Evolutionary conservation across 441 rosid genomes (phyloP).

Genomic region (Capsella rubella): DNA sequence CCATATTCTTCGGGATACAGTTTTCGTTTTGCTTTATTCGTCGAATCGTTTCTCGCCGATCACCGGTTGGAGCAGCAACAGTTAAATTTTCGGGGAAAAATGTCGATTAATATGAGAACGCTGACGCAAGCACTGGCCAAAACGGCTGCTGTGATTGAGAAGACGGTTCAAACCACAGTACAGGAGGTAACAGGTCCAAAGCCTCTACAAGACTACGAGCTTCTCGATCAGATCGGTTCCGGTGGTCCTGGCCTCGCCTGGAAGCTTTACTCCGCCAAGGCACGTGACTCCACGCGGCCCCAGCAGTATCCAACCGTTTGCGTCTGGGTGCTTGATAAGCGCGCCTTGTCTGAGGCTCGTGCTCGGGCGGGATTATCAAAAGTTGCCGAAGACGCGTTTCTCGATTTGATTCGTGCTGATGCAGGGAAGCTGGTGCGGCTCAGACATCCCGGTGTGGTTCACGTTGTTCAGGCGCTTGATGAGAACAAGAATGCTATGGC

Average conservation of each 20-base stretch:
- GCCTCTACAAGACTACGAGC: constrained; percentile 88
- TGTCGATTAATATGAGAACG: constrained; percentile 90
- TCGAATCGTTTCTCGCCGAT: constrained; percentile 15
- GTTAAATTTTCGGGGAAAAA: constrained; percentile 33
- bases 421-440: constrained; percentile 79
- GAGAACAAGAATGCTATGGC: constrained; percentile 96
- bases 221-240: constrained; percentile 91
- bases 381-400: constrained; percentile 78
- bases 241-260: constrained; percentile 92
- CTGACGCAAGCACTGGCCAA: constrained; percentile 92
- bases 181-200: constrained; percentile 97
- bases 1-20: not conserved
- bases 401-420: constrained; percentile 82
- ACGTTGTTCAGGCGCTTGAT: constrained; percentile 93
- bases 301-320: constrained; percentile 91
- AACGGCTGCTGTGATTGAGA: constrained; percentile 92
- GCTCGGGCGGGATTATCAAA: constrained; percentile 73
- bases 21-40: not conserved
- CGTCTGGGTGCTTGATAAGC: constrained; percentile 94
- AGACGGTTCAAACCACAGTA: constrained; percentile 90
- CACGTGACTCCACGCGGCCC: constrained; percentile 72
- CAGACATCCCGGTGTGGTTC: constrained; percentile 96
- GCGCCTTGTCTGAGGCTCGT: constrained; percentile 77
- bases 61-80: not conserved
- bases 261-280: constrained; percentile 83